Conservation (phyloP, 352 stramenopile species). For the Phytophthora colocasiae region DNA sequence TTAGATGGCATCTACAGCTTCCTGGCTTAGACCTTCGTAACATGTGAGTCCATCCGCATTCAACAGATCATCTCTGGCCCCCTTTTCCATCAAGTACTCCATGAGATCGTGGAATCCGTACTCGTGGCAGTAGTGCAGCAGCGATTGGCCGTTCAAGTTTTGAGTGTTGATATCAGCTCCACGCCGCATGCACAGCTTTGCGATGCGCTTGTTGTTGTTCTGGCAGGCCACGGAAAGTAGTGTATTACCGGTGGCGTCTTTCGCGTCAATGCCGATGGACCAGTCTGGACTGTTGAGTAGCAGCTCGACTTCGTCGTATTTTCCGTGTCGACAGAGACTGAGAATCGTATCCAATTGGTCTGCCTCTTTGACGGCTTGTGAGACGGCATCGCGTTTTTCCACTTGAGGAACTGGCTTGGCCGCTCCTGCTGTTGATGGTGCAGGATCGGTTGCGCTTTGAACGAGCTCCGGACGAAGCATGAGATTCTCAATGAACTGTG, state of each 20-base stretch:
- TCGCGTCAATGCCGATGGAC: conserved; percentile 91
- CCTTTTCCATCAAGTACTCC: conserved; percentile 96
- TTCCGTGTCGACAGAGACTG: conserved; percentile 89
- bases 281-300: conserved; percentile 92
- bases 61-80: conserved; percentile 89
- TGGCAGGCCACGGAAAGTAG: conserved; percentile 94
- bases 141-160: conserved; percentile 93
- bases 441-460: conserved; percentile 17
- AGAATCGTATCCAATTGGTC: conserved; percentile 92
- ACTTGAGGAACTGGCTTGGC: conserved; percentile 24
- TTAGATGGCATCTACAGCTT: conserved; percentile 82
- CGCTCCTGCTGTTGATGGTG: not conserved
- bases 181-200: conserved; percentile 93
- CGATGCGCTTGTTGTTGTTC: conserved; percentile 97
- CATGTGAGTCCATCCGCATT: conserved; percentile 96
- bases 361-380: conserved; percentile 83
- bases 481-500: conserved; percentile 71
- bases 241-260: conserved; percentile 93
- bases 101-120: conserved; percentile 95
- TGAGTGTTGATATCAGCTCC: conserved; percentile 94
- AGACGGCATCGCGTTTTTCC: conserved; percentile 76
- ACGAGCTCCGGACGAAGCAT: conserved; percentile 64
- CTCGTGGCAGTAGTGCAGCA: conserved; percentile 94
- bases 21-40: conserved; percentile 93
- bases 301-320: conserved; percentile 89